Evolutionary conservation across 2,329 filamentous ascomycete species (phyloP).

Genomic region (Leptographium flavum): DNA sequence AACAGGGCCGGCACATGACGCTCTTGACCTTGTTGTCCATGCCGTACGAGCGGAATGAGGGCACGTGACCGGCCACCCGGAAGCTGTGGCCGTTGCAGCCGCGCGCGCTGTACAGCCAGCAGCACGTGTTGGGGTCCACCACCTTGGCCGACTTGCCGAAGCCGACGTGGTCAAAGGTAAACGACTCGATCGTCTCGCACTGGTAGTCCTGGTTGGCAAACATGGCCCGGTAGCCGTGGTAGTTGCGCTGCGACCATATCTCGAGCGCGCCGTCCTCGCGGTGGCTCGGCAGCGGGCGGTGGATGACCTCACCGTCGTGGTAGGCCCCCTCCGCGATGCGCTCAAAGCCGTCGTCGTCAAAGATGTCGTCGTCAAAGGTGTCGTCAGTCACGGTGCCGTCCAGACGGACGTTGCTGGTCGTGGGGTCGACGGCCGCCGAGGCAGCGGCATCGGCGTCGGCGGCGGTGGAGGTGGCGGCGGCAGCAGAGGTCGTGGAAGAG

Average conservation of each 20-base stretch:
- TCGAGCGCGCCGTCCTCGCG: neutral
- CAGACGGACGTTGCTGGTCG: no score
- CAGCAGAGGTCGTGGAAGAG: no score
- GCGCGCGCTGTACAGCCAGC: constrained; percentile 1
- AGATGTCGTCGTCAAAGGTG: no score
- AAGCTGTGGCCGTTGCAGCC: constrained; percentile 4
- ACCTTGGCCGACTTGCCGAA: constrained; percentile 4
- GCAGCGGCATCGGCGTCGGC: no score
- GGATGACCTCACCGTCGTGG: neutral
- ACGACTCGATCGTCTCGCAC: constrained; percentile 4
- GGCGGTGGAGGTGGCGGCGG: no score
- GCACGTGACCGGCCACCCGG: neutral
- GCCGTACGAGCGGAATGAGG: constrained; percentile 3
- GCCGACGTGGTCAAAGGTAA: neutral
- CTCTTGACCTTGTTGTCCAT: constrained; percentile 4
- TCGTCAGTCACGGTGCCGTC: no score
- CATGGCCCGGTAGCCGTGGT: neutral
- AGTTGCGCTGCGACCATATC: constrained; percentile 3
- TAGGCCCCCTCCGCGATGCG: neutral
- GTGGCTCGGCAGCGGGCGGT: neutral
- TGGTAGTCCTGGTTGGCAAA: neutral
- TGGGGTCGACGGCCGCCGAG: no score
- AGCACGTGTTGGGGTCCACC: neutral
- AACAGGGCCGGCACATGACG: constrained; percentile 3
- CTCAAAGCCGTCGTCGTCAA: neutral